These are phyloP conservation scores for Helotiales sp. DNA, from an alignment of 2,329 filamentous ascomycete species.

Conservation along the genomic window DNA sequence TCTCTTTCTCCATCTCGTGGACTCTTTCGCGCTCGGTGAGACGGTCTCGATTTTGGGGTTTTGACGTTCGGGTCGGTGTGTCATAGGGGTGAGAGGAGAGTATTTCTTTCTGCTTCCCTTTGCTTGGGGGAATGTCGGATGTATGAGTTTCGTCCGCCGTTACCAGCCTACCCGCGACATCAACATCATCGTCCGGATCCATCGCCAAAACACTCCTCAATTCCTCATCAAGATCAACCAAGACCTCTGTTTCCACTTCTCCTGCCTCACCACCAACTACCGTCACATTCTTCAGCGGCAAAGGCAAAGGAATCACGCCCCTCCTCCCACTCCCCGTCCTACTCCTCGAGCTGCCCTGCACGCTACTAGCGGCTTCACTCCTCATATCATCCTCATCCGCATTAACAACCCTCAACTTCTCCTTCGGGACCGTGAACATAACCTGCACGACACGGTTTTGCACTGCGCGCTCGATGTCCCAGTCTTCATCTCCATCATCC, in stretches of 20 bases:
- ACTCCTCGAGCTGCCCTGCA: slow-evolving; percentile 42
- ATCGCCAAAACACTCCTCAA: too few relatives aligned
- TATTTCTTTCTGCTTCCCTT: too few relatives aligned
- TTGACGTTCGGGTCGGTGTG: background rate
- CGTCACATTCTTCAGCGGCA: too few relatives aligned
- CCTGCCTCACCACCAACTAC: too few relatives aligned
- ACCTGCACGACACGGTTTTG: slow-evolving; percentile 76
- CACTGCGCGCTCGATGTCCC: slow-evolving; percentile 77
- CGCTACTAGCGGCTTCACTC: slow-evolving; percentile 39
- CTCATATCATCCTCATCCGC: slow-evolving; percentile 59
- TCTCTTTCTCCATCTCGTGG: slow-evolving; percentile 16
- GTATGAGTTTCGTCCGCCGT: too few relatives aligned
- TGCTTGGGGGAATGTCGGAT: too few relatives aligned
- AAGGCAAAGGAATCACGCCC: too few relatives aligned
- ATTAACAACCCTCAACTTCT: slow-evolving; percentile 88
- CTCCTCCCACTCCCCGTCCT: slow-evolving; percentile 34
- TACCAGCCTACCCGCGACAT: too few relatives aligned
- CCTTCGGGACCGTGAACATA: slow-evolving; percentile 93
- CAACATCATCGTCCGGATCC: too few relatives aligned
- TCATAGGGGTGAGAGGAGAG: too few relatives aligned
- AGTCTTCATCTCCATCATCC: slow-evolving; percentile 58
- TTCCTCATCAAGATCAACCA: too few relatives aligned
- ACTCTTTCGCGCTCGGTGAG: background rate
- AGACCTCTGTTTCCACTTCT: too few relatives aligned
- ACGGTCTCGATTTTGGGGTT: background rate